Conservation (phyloP, 179 eudicot species). For the Beta macrorhiza region DNA sequence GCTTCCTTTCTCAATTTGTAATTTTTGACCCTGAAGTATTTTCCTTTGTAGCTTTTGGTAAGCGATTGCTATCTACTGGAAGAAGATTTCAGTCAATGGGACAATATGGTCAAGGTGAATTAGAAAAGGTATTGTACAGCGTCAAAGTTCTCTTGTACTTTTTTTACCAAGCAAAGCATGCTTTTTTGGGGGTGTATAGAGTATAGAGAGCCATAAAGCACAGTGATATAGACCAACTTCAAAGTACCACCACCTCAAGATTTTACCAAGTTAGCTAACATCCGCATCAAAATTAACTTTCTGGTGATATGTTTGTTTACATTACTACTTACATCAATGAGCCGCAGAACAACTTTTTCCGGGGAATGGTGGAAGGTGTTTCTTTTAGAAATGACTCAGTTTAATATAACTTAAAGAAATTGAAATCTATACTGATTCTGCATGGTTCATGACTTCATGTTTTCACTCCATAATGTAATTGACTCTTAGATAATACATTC, state of each 20-base stretch:
- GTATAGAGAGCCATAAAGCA: too few relatives aligned
- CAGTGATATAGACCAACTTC: too few relatives aligned
- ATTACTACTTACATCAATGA: neutral
- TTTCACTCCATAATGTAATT: slow-evolving; percentile 21
- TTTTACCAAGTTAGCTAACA: too few relatives aligned
- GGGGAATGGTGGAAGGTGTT: neutral
- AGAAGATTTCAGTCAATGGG: slow-evolving; percentile 94
- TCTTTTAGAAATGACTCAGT: neutral
- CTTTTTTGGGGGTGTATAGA: neutral
- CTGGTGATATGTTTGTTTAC: neutral
- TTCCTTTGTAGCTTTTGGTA: slow-evolving; percentile 68
- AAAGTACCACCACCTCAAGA: too few relatives aligned
- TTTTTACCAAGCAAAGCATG: neutral
- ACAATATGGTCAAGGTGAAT: slow-evolving; percentile 95
- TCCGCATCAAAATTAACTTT: neutral
- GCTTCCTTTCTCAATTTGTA: neutral
- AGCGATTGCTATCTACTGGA: slow-evolving; percentile 79
- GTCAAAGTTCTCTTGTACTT: neutral
- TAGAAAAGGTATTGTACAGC: slow-evolving; percentile 53
- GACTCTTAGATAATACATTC: slow-evolving; percentile 29
- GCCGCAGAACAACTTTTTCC: neutral
- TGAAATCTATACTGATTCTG: neutral
- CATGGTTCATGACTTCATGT: slow-evolving; percentile 1
- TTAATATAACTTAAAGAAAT: neutral
- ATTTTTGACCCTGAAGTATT: slow-evolving; percentile 1